phyloP scores from a whole-genome alignment of 176 grass and related monocot genomes.

The Melocanna baccifera region DNA sequence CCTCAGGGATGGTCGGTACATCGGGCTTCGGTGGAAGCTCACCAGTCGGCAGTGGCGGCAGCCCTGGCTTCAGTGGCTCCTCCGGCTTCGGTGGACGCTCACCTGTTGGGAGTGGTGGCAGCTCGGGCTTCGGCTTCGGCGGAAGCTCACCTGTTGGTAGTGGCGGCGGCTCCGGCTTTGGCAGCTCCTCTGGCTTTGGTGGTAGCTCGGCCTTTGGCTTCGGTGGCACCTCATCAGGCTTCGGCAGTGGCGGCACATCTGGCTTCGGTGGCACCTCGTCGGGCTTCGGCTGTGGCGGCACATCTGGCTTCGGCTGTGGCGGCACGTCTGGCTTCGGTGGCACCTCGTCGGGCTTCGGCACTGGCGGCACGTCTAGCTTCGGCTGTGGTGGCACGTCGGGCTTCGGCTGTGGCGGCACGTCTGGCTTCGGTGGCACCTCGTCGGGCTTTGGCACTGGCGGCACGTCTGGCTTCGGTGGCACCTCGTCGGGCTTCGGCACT shows the following conservation, averaged over 20 bases:
- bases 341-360: background rate
- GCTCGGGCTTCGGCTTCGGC: background rate
- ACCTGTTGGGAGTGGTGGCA: background rate
- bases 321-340: background rate
- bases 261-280: background rate
- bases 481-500: background rate
- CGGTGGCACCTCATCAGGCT: background rate
- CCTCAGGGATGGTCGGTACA: background rate
- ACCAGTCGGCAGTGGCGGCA: background rate
- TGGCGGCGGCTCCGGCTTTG: background rate
- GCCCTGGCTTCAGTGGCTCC: background rate
- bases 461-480: background rate
- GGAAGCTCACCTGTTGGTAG: background rate
- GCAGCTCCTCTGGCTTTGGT: background rate
- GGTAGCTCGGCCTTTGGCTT: background rate
- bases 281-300: background rate
- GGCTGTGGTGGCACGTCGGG: background rate
- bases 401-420: background rate
- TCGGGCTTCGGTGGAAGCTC: background rate
- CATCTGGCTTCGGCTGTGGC: background rate
- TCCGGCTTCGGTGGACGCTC: background rate
- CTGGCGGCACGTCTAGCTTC: background rate
- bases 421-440: background rate
- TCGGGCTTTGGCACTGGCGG: background rate
- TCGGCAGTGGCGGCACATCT: background rate